Base-by-base conservation (phyloP, 495 filamentous ascomycete species). In the Penicillium soppii region DNA sequence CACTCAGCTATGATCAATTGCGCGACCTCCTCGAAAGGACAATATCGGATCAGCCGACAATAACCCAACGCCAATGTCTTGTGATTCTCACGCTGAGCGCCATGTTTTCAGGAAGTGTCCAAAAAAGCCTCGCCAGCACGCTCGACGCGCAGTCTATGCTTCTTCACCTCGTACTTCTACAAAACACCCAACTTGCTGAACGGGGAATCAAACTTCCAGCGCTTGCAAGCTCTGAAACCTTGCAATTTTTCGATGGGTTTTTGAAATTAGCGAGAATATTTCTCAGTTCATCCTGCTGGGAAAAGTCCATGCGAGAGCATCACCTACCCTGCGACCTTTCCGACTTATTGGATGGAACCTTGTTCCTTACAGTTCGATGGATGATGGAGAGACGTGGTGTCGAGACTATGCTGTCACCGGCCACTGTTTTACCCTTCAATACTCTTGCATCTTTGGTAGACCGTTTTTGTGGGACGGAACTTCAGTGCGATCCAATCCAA, bases 321-420 rank as follows among this genome's bases (percentile, higher is more conserved):
- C 5, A 25, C 23, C 13, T 42, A n/a, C 16, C 39, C 21, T 81
- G 74, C 57, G 80, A 88, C 55, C 53, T 83, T 0, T 74, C 69
- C 17, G 87, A 90, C 58, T 61, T 84, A 8, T 47, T 89, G n/a
- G 87, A 90, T 57, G 87, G 86, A 15, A 72, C 82, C 35, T 54
- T 89, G 2, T 79, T 86, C 46, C 52, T 62, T 59, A 65, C 30
- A 43, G 58, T 52, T 13, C 52, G 26, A 13, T 22, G 15, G 2
- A 41, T 41, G 12, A 16, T 51, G 15, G 16, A 38, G 6, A 45
- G 13, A 21, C 32, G 39, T 25, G 32, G 53, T 0, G 21, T 44
- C 5, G 13, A 13, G 12, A 32, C 12, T 8, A 9, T 32, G 17
- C 17, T 44, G 1, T 16, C 26, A 4, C 15, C 26, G 12, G 27